These are phyloP conservation scores for Closterium sp. DNA, from an alignment of 139 green algal species.

Conservation along the genomic window DNA sequence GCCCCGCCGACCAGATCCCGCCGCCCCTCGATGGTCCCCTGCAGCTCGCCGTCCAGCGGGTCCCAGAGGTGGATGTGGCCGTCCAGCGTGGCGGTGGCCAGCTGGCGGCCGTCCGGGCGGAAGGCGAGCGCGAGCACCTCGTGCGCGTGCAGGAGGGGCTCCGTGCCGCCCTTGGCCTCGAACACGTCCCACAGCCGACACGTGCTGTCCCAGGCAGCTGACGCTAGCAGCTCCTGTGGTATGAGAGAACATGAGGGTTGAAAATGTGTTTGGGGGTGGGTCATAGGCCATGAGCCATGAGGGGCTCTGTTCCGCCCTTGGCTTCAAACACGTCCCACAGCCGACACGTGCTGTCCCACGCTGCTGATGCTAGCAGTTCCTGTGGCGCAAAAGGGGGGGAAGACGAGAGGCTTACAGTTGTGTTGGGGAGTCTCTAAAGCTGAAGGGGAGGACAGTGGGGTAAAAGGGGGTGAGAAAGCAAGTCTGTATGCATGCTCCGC, in stretches of 20 bases:
- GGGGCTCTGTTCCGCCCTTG: constrained; percentile 70
- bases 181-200: constrained; percentile 89
- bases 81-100: constrained; percentile 85
- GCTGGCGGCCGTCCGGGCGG: constrained; percentile 82
- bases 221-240: constrained; percentile 48
- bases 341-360: constrained; percentile 87
- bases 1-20: constrained; percentile 80
- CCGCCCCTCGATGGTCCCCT: constrained; percentile 71
- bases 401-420: too few species aligned
- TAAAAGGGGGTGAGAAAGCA: too few species aligned
- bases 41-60: constrained; percentile 71
- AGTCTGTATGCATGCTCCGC: too few species aligned
- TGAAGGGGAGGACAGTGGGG: too few species aligned
- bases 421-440: too few species aligned
- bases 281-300: too few species aligned
- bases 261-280: too few species aligned
- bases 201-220: constrained; percentile 85
- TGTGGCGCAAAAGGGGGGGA: too few species aligned
- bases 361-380: constrained; percentile 55
- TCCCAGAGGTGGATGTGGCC: constrained; percentile 93
- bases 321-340: constrained; percentile 84
- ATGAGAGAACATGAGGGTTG: too few species aligned
- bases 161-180: constrained; percentile 63
- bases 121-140: constrained; percentile 89
- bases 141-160: constrained; percentile 82